Evolutionary conservation across 129 eudicot genomes (phyloP).

Genomic region (Deinandra increscens): DNA sequence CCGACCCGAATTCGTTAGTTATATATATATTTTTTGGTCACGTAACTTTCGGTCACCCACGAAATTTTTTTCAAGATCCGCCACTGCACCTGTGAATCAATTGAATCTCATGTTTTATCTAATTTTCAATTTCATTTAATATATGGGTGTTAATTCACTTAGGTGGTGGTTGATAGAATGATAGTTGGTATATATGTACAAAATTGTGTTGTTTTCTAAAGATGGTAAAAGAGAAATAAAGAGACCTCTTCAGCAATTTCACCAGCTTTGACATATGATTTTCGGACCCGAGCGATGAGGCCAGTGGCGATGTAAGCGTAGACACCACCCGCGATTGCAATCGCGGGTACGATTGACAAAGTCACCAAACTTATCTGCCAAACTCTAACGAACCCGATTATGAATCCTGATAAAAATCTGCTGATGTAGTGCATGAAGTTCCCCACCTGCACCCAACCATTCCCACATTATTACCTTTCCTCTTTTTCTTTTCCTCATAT

Average conservation of each 20-base stretch:
- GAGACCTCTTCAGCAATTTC: conserved; percentile 97
- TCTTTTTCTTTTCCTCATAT: neutral
- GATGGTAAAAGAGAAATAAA: neutral
- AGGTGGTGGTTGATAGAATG: too few species aligned
- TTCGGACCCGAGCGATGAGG: conserved; percentile 78
- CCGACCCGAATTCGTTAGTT: too few species aligned
- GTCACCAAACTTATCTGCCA: conserved; percentile 98
- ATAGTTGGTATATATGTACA: neutral
- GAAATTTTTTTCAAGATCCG: too few species aligned
- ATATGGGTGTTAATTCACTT: neutral
- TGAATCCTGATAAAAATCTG: conserved; percentile 81
- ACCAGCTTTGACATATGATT: conserved; percentile 95
- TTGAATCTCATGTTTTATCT: neutral
- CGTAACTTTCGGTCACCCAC: too few species aligned
- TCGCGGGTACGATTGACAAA: conserved; percentile 88
- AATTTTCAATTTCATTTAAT: too few species aligned
- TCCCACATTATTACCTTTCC: neutral
- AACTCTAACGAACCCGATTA: conserved; percentile 79
- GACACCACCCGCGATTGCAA: conserved; percentile 95
- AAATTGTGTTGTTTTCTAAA: neutral
- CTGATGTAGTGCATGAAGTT: conserved; percentile 94
- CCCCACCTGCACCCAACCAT: conserved; percentile 70
- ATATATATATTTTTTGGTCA: too few species aligned
- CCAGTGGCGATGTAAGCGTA: conserved; percentile 91
- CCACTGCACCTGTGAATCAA: too few species aligned